phyloP scores from a whole-genome alignment of 495 filamentous ascomycete species.

The Xylaria intraflava region DNA sequence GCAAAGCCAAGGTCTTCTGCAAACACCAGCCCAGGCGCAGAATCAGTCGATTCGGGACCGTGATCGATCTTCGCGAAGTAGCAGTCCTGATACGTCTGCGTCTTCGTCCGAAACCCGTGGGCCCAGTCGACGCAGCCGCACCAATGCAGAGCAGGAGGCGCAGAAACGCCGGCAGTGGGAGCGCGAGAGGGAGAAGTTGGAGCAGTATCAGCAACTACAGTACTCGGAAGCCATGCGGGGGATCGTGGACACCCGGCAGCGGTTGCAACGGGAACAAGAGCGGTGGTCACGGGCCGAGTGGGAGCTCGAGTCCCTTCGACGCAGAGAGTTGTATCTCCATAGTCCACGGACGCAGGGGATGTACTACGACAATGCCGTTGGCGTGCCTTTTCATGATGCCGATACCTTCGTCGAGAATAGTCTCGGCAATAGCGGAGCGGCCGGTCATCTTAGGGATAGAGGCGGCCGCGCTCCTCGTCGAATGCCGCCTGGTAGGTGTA shows the following conservation, averaged over 20 bases:
- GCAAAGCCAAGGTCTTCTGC: constrained; percentile 17
- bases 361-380: constrained; percentile 1
- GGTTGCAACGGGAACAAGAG: constrained; percentile 5
- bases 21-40: constrained; percentile 14
- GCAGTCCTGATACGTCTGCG: constrained; percentile 2
- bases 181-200: neutral
- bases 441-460: neutral
- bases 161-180: neutral
- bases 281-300: neutral
- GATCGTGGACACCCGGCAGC: constrained; percentile 1
- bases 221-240: neutral
- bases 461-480: neutral
- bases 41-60: neutral
- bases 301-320: neutral
- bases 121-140: neutral
- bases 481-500: neutral
- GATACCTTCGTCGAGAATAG: constrained; percentile 3
- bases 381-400: neutral
- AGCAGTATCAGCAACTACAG: neutral
- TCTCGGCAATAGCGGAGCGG: neutral
- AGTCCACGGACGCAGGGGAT: neutral
- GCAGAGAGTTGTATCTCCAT: neutral
- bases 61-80: constrained; percentile 7
- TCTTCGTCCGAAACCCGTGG: neutral
- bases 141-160: neutral